Base-by-base conservation (phyloP, 192 early-diverging fungal genomes). In the Diversispora eburnea region DNA sequence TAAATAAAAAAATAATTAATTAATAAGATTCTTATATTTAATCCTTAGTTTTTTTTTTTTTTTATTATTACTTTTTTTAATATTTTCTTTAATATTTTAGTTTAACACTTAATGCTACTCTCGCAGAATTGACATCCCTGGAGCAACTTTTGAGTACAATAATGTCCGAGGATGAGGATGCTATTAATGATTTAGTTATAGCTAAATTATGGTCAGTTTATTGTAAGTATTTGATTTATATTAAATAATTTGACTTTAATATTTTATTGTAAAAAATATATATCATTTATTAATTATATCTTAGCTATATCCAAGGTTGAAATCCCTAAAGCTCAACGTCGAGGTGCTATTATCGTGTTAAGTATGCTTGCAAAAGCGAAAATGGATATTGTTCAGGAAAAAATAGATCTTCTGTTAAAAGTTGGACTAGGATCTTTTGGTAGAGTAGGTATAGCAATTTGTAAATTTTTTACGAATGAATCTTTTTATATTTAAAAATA, bases 51-150 rank as follows among this genome's bases (percentile, higher is more conserved):
- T 33, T 33, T 33, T 33, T 33, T 33, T 33, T 33, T 33, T 33
- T 33, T 33, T 33, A 33, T 33, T 33, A 33, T 1, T 33, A 33
- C 25, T 33, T 33, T 33, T 33, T 2, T 33, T 33, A 33, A 19
- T 15, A 41, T 4, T 2, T 25, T 43, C 8, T 9, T 33, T 19
- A 17, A 9, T 20, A n/a, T 41, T 78, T 79, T 58, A 93, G 91
- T 39, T 82, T 99, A 51, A 94, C 95, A 4, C 88, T 88, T 78
- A 88, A 87, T 61, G 89, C 94, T 5, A 95, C 91, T 19, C 79
- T 98, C 72, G 94, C 97, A 0, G 95, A 99, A 78, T 82, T 97
- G 41, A 98, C 94, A 0, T 98, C 96, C 5, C 82, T 99, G 42
- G 98, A 99, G 68, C 91, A 96, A 79, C 81, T 99, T 5, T 77